Evolutionary conservation across 2,329 filamentous ascomycete genomes (phyloP).

Genomic region (Purpureocillium takamizusanense): DNA sequence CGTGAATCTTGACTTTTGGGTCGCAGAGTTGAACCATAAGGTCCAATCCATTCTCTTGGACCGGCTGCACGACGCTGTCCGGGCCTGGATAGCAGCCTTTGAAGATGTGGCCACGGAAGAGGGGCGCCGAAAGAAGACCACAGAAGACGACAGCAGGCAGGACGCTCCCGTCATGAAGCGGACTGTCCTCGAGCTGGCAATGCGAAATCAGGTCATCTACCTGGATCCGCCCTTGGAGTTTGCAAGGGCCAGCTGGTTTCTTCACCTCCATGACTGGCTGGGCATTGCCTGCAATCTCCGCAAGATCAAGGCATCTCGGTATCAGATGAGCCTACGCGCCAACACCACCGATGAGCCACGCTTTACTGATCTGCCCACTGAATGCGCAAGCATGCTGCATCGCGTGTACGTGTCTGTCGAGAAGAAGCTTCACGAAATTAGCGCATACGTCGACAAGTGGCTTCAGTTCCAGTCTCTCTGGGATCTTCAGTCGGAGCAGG

Average conservation of each 20-base stretch:
- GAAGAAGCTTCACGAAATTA: constrained; percentile 69
- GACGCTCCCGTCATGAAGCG: constrained; percentile 59
- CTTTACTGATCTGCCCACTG: constrained; percentile 77
- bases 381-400: constrained; percentile 71
- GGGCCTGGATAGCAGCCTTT: constrained; percentile 82
- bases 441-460: constrained; percentile 92
- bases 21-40: constrained; percentile 73
- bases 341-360: constrained; percentile 54
- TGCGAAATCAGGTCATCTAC: constrained; percentile 97
- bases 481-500: constrained; percentile 93
- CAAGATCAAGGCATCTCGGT: constrained; percentile 90
- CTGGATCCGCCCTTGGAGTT: constrained; percentile 89
- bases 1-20: constrained; percentile 86
- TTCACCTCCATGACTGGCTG: constrained; percentile 88
- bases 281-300: constrained; percentile 85
- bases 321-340: constrained; percentile 77
- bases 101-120: constrained; percentile 50
- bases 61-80: constrained; percentile 78
- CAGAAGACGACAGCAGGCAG: constrained; percentile 34
- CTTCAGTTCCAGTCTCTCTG: constrained; percentile 96
- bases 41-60: constrained; percentile 72
- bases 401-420: constrained; percentile 79
- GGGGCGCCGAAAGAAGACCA: constrained; percentile 41
- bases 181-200: constrained; percentile 85
- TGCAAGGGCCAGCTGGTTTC: constrained; percentile 86